A percentile compares a stretch with the other conserved stretches of the same genome.
phyloP scores from a whole-genome alignment of 345 rosid species.

The Rhizophora mangle region DNA sequence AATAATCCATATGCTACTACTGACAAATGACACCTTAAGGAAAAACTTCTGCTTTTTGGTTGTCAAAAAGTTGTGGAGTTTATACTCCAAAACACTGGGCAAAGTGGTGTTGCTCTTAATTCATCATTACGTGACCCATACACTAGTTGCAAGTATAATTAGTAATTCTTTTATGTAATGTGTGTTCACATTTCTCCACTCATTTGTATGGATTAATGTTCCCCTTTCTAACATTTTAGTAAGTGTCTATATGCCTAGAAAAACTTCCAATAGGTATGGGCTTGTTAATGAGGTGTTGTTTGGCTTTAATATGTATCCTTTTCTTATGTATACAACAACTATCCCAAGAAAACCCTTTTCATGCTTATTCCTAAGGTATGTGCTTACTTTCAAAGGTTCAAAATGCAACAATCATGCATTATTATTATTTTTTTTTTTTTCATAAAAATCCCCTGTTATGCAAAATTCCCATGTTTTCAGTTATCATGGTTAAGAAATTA shows the following conservation, averaged over 20 bases:
- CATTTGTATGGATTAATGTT: slow-evolving; percentile 9
- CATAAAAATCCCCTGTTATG: too few relatives aligned
- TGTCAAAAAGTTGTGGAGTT: slow-evolving; percentile 94
- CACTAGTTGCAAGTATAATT: slow-evolving; percentile 64
- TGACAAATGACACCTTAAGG: slow-evolving; percentile 94
- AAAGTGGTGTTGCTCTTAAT: slow-evolving; percentile 55
- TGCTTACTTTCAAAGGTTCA: too few relatives aligned
- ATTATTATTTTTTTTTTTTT: too few relatives aligned
- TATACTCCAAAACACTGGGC: slow-evolving; percentile 89
- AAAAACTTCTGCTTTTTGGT: slow-evolving; percentile 85
- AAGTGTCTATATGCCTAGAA: slow-evolving; percentile 87
- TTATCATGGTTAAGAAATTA: too few relatives aligned
- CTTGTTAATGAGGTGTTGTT: too few relatives aligned
- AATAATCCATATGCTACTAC: slow-evolving; percentile 38
- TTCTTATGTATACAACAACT: too few relatives aligned
- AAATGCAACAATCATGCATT: too few relatives aligned
- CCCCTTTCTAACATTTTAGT: slow-evolving; percentile 46
- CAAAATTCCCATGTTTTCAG: too few relatives aligned
- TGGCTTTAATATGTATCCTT: too few relatives aligned
- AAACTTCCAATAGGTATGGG: slow-evolving; percentile 33
- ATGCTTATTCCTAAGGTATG: too few relatives aligned
- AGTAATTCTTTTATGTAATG: not conserved
- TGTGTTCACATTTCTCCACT: not conserved
- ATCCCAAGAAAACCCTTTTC: too few relatives aligned
- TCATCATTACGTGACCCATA: slow-evolving; percentile 92